phyloP scores from a whole-genome alignment of 345 rosid genomes.

The Mangifera indica region DNA sequence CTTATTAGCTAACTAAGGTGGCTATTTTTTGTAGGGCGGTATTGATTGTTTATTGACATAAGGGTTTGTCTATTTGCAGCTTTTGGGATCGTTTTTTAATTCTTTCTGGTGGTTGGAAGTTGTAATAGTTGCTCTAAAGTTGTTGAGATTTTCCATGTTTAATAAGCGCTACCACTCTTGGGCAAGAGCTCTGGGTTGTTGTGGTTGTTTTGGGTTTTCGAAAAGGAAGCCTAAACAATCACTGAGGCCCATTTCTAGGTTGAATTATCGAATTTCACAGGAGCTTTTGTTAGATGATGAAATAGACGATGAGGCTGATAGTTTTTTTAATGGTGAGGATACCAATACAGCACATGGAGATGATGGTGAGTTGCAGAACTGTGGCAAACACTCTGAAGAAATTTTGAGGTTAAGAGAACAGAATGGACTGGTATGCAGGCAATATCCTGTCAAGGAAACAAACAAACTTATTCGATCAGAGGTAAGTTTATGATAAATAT shows the following conservation, averaged over 20 bases:
- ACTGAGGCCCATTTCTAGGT: constrained; percentile 32
- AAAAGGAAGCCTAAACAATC: constrained; percentile 43
- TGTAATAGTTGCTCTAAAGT: constrained; percentile 21
- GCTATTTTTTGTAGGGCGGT: background rate
- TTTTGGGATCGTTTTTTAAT: constrained; percentile 11
- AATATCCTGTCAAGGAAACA: constrained; percentile 86
- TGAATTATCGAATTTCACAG: constrained; percentile 43
- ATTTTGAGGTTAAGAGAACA: constrained; percentile 65
- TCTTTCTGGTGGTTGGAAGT: constrained; percentile 25
- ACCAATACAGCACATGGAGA: constrained; percentile 54
- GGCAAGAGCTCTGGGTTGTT: constrained; percentile 77
- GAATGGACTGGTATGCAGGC: constrained; percentile 83
- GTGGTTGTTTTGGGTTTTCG: constrained; percentile 81
- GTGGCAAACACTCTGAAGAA: constrained; percentile 64
- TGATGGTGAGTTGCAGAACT: constrained; percentile 44
- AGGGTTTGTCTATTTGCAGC: constrained; percentile 30
- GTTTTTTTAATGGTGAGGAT: constrained; percentile 52
- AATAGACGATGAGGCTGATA: constrained; percentile 52
- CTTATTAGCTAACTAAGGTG: background rate
- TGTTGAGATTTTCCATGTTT: constrained; percentile 43
- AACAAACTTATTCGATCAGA: constrained; percentile 72
- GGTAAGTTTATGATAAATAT: constrained; percentile 38
- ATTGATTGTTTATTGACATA: constrained; percentile 14
- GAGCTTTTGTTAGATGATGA: constrained; percentile 61
- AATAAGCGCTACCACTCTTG: constrained; percentile 43